Evolutionary conservation across 2,329 filamentous ascomycete species (phyloP).

Genomic region (Arthroderma uncinatum): DNA sequence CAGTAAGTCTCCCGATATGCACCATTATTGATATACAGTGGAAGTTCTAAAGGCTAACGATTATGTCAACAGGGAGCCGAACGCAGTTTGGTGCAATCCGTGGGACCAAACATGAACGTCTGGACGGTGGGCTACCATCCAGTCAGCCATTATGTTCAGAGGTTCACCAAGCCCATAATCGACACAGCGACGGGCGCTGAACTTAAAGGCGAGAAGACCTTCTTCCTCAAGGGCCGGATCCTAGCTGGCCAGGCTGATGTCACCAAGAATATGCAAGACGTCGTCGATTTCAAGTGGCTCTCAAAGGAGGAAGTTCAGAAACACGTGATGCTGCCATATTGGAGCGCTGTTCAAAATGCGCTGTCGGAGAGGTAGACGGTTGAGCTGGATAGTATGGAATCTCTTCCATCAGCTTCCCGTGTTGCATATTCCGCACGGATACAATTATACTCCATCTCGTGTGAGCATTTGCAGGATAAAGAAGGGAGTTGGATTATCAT

Average conservation of each 20-base stretch:
- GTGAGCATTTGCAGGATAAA: neutral
- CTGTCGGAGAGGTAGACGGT: conserved; percentile 57
- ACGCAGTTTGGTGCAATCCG: conserved; percentile 63
- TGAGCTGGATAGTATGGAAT: neutral
- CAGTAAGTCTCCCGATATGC: conserved; percentile 48
- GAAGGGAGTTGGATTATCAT: neutral
- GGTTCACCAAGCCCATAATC: conserved; percentile 42
- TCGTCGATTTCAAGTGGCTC: conserved; percentile 84
- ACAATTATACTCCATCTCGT: neutral
- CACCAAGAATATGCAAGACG: conserved; percentile 53
- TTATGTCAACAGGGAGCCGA: conserved; percentile 56
- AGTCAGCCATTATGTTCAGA: conserved; percentile 62
- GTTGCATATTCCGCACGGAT: neutral
- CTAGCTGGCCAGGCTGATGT: conserved; percentile 85
- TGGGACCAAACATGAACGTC: conserved; percentile 94
- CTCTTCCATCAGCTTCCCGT: neutral
- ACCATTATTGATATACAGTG: neutral
- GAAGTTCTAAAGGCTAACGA: neutral
- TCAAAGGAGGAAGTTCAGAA: conserved; percentile 74
- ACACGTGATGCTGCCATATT: conserved; percentile 58
- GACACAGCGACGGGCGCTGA: conserved; percentile 25
- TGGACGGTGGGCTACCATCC: conserved; percentile 92
- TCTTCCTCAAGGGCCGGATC: conserved; percentile 93
- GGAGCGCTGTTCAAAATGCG: conserved; percentile 66
- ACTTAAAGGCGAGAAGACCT: conserved; percentile 65